Conservation (phyloP, 805 yeast genomes). For the Ogataea allantospora region DNA sequence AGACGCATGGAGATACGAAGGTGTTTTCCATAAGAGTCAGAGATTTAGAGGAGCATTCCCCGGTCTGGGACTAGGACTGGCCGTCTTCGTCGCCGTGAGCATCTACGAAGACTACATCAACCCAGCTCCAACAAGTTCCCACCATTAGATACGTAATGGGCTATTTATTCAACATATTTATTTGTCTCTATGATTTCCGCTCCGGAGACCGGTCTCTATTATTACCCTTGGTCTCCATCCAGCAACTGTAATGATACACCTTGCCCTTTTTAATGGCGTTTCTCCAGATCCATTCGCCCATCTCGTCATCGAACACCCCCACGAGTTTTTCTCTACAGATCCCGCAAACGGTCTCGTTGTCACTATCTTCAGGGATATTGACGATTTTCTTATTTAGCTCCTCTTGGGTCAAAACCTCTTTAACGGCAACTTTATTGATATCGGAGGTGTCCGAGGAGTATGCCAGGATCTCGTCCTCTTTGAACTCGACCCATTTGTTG, state of each 20-base stretch:
- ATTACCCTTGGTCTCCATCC: conserved; percentile 49
- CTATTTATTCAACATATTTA: conserved; percentile 7
- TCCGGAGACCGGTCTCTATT: conserved; percentile 34
- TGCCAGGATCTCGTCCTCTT: conserved; percentile 62
- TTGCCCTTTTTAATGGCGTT: conserved; percentile 51
- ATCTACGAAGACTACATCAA: conserved; percentile 55
- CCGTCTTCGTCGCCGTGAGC: conserved; percentile 65
- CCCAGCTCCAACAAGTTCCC: conserved; percentile 1
- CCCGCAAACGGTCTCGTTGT: conserved; percentile 60
- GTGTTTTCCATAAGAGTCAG: conserved; percentile 69
- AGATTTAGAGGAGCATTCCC: conserved; percentile 74
- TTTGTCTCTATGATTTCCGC: conserved; percentile 11
- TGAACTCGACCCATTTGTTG: conserved; percentile 69
- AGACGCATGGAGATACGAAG: conserved; percentile 91
- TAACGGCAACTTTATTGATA: conserved; percentile 16
- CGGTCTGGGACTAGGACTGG: conserved; percentile 76
- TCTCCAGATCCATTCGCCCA: conserved; percentile 82
- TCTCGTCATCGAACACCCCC: conserved; percentile 68
- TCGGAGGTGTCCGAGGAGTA: conserved; percentile 22
- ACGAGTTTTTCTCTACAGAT: conserved; percentile 65
- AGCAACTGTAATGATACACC: conserved; percentile 67
- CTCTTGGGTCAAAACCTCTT: conserved; percentile 27
- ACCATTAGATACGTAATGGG: background rate
- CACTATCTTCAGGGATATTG: conserved; percentile 63
- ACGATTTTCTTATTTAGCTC: conserved; percentile 50